Evolutionary conservation across 176 grass and related monocot species (phyloP).

Genomic region (Juncus effusus): DNA sequence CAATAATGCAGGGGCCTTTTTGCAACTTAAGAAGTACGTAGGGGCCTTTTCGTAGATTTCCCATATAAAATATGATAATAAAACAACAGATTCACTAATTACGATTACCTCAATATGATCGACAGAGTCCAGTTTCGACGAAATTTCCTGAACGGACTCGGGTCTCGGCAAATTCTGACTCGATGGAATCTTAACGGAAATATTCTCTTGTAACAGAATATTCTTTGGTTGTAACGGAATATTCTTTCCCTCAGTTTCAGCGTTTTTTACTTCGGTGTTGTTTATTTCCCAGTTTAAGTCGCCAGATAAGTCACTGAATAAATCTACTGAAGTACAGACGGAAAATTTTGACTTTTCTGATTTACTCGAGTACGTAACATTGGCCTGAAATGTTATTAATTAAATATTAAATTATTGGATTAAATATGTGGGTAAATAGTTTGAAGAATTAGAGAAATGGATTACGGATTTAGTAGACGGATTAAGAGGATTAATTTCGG

Average conservation of each 20-base stretch:
- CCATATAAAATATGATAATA: too few relatives aligned
- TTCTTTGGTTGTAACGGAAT: conserved; percentile 33
- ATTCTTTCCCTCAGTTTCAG: conserved; percentile 42
- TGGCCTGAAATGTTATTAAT: conserved; percentile 39
- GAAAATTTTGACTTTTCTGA: conserved; percentile 31
- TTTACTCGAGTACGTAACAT: conserved; percentile 32
- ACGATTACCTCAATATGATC: neutral
- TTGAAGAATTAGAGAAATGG: conserved; percentile 6
- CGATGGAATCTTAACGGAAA: conserved; percentile 33
- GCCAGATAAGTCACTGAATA: conserved; percentile 75
- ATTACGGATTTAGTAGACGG: conserved; percentile 57
- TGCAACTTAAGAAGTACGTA: too few relatives aligned
- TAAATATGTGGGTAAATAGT: neutral
- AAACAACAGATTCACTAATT: neutral
- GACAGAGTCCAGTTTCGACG: conserved; percentile 47
- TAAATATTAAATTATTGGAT: neutral
- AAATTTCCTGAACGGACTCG: conserved; percentile 27
- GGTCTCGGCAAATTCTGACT: conserved; percentile 36
- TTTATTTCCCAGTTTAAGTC: conserved; percentile 51
- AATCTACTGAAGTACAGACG: conserved; percentile 60
- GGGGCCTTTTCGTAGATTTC: too few relatives aligned
- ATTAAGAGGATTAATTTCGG: conserved; percentile 55
- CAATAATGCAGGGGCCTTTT: too few relatives aligned
- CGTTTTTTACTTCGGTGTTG: conserved; percentile 32
- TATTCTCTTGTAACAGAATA: conserved; percentile 32